Conservation (phyloP, 2,329 filamentous ascomycete genomes). For the Cylindrodendrum hubeiense region DNA sequence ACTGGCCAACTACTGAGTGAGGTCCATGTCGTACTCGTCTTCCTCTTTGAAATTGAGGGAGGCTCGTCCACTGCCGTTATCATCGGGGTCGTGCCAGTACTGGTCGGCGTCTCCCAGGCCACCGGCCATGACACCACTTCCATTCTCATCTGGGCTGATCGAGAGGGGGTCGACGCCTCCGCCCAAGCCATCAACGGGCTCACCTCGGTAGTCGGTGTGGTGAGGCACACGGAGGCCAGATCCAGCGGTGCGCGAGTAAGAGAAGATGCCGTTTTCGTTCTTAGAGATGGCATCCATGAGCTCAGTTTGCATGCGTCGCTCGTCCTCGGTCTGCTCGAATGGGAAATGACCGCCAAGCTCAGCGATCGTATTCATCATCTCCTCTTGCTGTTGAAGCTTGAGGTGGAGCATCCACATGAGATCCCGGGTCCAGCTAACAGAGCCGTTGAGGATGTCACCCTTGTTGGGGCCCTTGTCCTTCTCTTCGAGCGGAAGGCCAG, state of each 20-base stretch:
- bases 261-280: slow-evolving; percentile 81
- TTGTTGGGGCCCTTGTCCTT: slow-evolving; percentile 99
- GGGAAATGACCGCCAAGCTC: slow-evolving; percentile 82
- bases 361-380: slow-evolving; percentile 81
- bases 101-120: slow-evolving; percentile 65
- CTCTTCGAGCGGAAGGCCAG: slow-evolving; percentile 91
- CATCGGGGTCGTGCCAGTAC: slow-evolving; percentile 78
- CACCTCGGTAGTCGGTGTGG: slow-evolving; percentile 91
- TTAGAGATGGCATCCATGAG: slow-evolving; percentile 87
- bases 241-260: slow-evolving; percentile 86
- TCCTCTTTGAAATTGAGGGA: slow-evolving; percentile 89
- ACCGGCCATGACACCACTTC: slow-evolving; percentile 51
- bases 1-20: slow-evolving; percentile 53
- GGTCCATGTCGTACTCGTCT: slow-evolving; percentile 91
- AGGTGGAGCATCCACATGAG: slow-evolving; percentile 96
- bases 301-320: slow-evolving; percentile 95
- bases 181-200: slow-evolving; percentile 70
- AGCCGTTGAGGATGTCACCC: slow-evolving; percentile 96
- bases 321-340: slow-evolving; percentile 89
- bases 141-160: slow-evolving; percentile 56
- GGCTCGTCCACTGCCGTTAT: slow-evolving; percentile 76
- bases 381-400: slow-evolving; percentile 90
- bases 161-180: slow-evolving; percentile 52
- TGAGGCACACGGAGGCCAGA: slow-evolving; percentile 91
- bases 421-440: slow-evolving; percentile 96